phyloP scores from a whole-genome alignment of 2,329 filamentous ascomycete species.

The Fusarium redolens region DNA sequence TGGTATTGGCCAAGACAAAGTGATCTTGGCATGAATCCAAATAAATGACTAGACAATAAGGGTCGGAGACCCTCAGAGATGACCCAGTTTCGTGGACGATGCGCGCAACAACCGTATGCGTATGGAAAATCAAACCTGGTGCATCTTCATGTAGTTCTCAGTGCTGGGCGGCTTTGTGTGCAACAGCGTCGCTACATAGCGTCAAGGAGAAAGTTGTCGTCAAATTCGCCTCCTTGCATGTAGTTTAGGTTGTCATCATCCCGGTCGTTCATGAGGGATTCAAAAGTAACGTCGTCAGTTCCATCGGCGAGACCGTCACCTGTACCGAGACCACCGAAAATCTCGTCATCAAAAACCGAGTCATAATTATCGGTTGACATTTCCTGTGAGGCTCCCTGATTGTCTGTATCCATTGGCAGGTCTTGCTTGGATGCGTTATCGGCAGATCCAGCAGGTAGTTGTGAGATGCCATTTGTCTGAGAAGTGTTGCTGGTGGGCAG shows the following conservation, averaged over 20 bases:
- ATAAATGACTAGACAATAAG: background rate
- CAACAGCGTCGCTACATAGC: conserved; percentile 21
- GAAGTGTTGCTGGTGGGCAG: conserved; percentile 42
- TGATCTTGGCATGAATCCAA: background rate
- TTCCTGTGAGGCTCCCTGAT: conserved; percentile 14
- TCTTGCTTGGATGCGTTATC: conserved; percentile 28
- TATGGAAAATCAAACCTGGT: background rate
- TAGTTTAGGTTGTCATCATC: conserved; percentile 50
- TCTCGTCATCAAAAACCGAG: conserved; percentile 58
- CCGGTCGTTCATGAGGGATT: conserved; percentile 61
- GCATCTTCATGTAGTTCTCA: background rate
- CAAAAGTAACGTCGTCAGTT: conserved; percentile 57
- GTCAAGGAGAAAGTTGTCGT: conserved; percentile 58
- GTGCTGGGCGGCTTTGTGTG: background rate
- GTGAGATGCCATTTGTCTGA: conserved; percentile 19
- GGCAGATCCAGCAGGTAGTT: conserved; percentile 17
- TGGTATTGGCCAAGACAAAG: background rate
- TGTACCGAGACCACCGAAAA: conserved; percentile 51
- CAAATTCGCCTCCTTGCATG: conserved; percentile 60
- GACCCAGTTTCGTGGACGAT: background rate
- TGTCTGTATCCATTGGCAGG: conserved; percentile 2
- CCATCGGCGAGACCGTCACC: conserved; percentile 50
- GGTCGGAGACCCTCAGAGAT: background rate
- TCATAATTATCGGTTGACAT: conserved; percentile 44
- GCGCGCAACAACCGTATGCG: background rate